Evolutionary conservation across 2,329 filamentous ascomycete species (phyloP).

Genomic region (Sporothrix curviconia): DNA sequence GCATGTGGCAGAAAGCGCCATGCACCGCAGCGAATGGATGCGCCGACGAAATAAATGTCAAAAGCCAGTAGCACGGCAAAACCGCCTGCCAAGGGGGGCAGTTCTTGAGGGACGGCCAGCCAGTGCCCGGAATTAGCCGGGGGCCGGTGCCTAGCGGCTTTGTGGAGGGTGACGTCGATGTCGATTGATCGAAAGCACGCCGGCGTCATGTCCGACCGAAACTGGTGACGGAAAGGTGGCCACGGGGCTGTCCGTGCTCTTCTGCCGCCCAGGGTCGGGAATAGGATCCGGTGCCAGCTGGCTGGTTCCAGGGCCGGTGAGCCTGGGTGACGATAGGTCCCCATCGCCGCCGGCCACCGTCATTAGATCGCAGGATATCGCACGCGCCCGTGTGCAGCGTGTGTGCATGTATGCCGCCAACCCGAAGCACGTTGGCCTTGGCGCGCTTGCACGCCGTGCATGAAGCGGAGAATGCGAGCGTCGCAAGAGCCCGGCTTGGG

Average conservation of each 20-base stretch:
- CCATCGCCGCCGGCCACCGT: background rate
- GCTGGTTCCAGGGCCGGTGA: no score
- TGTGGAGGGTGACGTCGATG: background rate
- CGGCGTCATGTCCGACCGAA: background rate
- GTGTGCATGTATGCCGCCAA: constrained; percentile 22
- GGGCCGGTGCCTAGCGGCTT: background rate
- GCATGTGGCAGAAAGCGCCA: constrained; percentile 24
- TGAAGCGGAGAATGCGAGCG: constrained; percentile 29
- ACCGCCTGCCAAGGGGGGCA: constrained; percentile 13
- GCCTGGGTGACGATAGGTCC: background rate
- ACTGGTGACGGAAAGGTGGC: background rate
- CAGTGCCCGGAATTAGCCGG: background rate
- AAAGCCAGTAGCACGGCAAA: no score
- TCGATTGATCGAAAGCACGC: background rate
- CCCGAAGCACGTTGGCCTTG: constrained; percentile 45
- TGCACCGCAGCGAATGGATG: constrained; percentile 21
- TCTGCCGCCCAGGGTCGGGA: no score
- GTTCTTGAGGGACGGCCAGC: background rate
- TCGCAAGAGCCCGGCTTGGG: constrained; percentile 12
- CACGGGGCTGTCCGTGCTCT: background rate
- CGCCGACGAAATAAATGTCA: constrained; percentile 21
- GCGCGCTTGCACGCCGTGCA: constrained; percentile 54
- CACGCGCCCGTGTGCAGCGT: constrained; percentile 3
- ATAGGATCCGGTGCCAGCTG: no score
- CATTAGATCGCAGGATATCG: constrained; percentile 12